Conservation (phyloP, 1,284 basidiomycete genomes). For the Melanopsichium pennsylvanicum region DNA sequence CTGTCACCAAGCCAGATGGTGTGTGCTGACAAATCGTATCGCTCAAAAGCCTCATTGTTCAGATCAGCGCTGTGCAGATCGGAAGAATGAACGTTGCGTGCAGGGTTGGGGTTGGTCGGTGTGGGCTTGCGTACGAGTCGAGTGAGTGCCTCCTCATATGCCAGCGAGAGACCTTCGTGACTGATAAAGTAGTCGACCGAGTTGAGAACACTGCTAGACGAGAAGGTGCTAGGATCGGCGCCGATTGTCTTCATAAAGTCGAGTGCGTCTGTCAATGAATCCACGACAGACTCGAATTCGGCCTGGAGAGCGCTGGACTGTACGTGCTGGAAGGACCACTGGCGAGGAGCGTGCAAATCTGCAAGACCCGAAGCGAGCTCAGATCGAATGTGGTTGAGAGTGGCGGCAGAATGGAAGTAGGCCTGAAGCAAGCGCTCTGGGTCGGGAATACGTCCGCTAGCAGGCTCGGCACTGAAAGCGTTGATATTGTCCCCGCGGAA, state of each 20-base stretch:
- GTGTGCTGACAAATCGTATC: slow-evolving; percentile 87
- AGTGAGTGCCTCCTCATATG: slow-evolving; percentile 92
- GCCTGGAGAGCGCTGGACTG: slow-evolving; percentile 77
- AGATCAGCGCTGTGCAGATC: slow-evolving; percentile 24
- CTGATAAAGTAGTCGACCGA: slow-evolving; percentile 95
- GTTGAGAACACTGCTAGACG: slow-evolving; percentile 76
- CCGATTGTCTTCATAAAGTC: slow-evolving; percentile 93
- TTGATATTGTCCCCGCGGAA: slow-evolving; percentile 98
- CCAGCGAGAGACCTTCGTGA: slow-evolving; percentile 91
- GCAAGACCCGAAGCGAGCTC: slow-evolving; percentile 91
- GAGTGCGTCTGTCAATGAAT: slow-evolving; percentile 85
- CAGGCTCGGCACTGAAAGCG: slow-evolving; percentile 72
- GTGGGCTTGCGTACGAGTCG: slow-evolving; percentile 67
- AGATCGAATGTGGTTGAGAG: slow-evolving; percentile 88
- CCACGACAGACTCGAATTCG: slow-evolving; percentile 85
- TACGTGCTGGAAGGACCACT: slow-evolving; percentile 92
- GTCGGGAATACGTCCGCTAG: slow-evolving; percentile 79
- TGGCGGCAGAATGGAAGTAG: slow-evolving; percentile 94
- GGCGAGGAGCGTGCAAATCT: slow-evolving; percentile 81
- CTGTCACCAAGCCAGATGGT: slow-evolving; percentile 98
- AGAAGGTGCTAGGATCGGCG: slow-evolving; percentile 68
- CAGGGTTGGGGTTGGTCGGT: slow-evolving; percentile 14
- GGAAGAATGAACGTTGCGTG: slow-evolving; percentile 29
- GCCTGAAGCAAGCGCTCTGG: slow-evolving; percentile 84
- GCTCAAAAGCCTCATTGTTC: slow-evolving; percentile 23